Conservation (phyloP, 2,329 filamentous ascomycete genomes). For the Monosporascus cannonballus region DNA sequence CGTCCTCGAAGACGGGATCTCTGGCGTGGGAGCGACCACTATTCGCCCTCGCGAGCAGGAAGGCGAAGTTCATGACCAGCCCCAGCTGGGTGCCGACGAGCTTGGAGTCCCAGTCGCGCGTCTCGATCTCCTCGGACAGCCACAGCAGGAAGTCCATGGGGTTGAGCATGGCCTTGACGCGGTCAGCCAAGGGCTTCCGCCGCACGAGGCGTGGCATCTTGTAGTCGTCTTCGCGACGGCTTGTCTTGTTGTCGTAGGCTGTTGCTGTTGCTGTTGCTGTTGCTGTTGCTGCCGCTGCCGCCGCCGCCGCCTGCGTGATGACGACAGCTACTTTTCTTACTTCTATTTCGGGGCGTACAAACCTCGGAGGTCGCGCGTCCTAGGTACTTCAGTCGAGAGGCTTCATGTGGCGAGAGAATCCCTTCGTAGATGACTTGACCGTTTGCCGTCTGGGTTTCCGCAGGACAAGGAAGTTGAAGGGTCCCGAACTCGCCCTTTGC, state of each 20-base stretch:
- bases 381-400: not conserved
- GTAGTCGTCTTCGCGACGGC: not conserved
- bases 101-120: slow-evolving; percentile 83
- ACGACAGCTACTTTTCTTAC: not conserved
- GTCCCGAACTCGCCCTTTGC: not conserved
- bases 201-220: slow-evolving; percentile 75
- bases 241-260: not conserved
- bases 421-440: not conserved
- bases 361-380: not conserved
- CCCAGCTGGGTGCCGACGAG: slow-evolving; percentile 71
- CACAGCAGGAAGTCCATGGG: slow-evolving; percentile 86
- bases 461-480: not conserved
- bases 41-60: slow-evolving; percentile 80
- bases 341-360: not conserved
- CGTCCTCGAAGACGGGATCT: slow-evolving; percentile 84
- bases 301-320: too few relatives aligned
- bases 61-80: slow-evolving; percentile 68
- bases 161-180: slow-evolving; percentile 74
- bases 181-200: slow-evolving; percentile 70
- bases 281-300: too few relatives aligned
- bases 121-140: slow-evolving; percentile 88
- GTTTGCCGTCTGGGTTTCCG: not conserved
- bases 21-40: slow-evolving; percentile 46
- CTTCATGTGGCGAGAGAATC: not conserved
- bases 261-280: too few relatives aligned